A percentile compares a stretch with the other conserved stretches of the same genome.
Evolutionary conservation across 257 asterid genomes (phyloP).

Genomic region (Datura wrightii): DNA sequence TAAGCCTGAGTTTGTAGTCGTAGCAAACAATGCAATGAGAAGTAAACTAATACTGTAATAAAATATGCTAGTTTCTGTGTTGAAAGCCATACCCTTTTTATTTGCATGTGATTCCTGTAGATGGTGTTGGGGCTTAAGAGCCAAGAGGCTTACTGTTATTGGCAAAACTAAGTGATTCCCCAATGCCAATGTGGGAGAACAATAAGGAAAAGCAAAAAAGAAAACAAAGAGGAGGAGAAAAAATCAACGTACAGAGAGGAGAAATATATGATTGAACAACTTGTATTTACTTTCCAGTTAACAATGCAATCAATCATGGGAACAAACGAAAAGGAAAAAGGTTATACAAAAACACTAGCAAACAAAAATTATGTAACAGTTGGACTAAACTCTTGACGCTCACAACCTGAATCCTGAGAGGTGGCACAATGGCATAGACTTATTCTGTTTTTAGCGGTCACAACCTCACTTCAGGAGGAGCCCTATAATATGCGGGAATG

Average conservation of each 20-base stretch:
- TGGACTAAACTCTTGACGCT: slow-evolving; percentile 24
- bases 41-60: background rate
- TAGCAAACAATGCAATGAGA: background rate
- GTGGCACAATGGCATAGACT: slow-evolving; percentile 22
- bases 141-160: slow-evolving; percentile 8
- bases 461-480: slow-evolving; percentile 45
- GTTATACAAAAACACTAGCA: background rate
- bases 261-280: background rate
- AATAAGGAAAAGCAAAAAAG: background rate
- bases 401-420: slow-evolving; percentile 24
- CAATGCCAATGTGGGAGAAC: background rate
- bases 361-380: slow-evolving; percentile 14
- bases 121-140: background rate
- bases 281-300: slow-evolving; percentile 10
- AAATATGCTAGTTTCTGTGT: background rate
- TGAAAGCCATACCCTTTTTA: background rate
- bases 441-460: background rate
- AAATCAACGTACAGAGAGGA: background rate
- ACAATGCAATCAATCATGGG: background rate
- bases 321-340: background rate
- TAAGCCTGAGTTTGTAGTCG: background rate
- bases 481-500: slow-evolving; percentile 59
- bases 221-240: background rate
- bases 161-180: background rate
- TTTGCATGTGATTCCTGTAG: background rate